These are phyloP conservation scores for Jaapia argillacea DNA, from an alignment of 768 basidiomycete species.

Conservation along the genomic window DNA sequence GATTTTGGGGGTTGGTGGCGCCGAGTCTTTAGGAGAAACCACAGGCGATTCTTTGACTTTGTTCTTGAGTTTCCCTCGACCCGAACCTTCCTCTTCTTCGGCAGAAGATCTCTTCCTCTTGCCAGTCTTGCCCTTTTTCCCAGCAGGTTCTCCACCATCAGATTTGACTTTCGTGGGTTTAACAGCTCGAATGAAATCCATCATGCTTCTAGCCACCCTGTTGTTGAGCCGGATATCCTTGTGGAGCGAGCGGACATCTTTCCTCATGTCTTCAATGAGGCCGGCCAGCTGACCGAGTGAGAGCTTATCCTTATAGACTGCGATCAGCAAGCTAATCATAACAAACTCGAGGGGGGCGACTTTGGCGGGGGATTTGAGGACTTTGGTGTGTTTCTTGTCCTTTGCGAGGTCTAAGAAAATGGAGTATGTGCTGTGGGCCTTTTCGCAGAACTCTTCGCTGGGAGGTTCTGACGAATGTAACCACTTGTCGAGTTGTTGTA, in stretches of 20 bases:
- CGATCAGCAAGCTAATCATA: constrained; percentile 7
- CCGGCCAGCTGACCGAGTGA: neutral
- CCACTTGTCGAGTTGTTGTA: constrained; percentile 40
- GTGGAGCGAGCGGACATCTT: constrained; percentile 24
- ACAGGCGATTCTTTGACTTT: no score
- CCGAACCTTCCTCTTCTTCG: no score
- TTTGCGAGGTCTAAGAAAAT: constrained; percentile 6
- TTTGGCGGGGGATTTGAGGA: constrained; percentile 1
- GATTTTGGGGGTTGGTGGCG: no score
- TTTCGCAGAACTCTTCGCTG: constrained; percentile 3
- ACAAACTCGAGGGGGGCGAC: constrained; percentile 12
- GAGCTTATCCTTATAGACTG: neutral
- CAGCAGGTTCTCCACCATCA: neutral
- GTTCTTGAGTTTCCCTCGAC: no score
- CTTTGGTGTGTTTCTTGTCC: constrained; percentile 2
- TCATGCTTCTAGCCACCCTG: constrained; percentile 24
- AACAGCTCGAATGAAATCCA: constrained; percentile 16
- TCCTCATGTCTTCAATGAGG: constrained; percentile 18
- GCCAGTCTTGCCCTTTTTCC: neutral
- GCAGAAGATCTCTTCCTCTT: no score
- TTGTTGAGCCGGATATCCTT: constrained; percentile 31
- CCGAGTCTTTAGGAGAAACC: no score
- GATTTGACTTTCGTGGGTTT: neutral
- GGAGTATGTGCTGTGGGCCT: constrained; percentile 6
- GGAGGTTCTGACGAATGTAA: constrained; percentile 18